phyloP scores from a whole-genome alignment of 179 eudicot species.

The Silene coronaria region DNA sequence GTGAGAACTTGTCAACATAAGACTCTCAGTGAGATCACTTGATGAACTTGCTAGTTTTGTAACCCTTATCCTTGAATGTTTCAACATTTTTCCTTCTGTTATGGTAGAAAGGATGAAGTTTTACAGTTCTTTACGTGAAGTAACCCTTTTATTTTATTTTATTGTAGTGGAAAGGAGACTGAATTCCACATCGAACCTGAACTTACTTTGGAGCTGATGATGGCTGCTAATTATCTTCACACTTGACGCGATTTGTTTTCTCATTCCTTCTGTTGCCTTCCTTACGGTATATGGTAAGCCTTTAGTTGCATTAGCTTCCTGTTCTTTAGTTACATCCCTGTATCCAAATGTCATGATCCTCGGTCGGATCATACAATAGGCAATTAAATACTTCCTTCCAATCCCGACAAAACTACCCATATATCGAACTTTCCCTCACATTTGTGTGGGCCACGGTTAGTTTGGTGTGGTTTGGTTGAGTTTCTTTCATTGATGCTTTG shows the following conservation, averaged over 20 bases:
- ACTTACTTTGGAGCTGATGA: slow-evolving; percentile 92
- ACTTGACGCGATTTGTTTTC: slow-evolving; percentile 36
- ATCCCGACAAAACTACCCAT: too few relatives aligned
- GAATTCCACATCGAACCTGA: slow-evolving; percentile 98
- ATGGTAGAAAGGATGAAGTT: background rate
- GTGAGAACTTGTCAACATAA: background rate
- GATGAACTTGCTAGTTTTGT: background rate
- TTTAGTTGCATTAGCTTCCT: background rate
- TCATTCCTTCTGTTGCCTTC: slow-evolving; percentile 10
- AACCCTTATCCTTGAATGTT: background rate
- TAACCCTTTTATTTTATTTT: background rate
- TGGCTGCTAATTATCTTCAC: slow-evolving; percentile 96
- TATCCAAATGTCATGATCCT: background rate
- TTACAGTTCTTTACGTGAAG: background rate
- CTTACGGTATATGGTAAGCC: slow-evolving; percentile 15
- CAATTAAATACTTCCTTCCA: background rate
- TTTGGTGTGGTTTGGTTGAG: too few relatives aligned
- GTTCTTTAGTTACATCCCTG: background rate
- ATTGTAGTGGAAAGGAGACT: slow-evolving; percentile 83
- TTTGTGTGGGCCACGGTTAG: too few relatives aligned
- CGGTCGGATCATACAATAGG: background rate
- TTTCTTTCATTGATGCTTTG: background rate
- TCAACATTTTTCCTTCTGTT: background rate
- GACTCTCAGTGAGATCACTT: background rate
- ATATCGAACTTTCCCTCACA: too few relatives aligned